These are phyloP conservation scores for Colletotrichum caudatum DNA, from an alignment of 2,329 filamentous ascomycete genomes.

Conservation along the genomic window DNA sequence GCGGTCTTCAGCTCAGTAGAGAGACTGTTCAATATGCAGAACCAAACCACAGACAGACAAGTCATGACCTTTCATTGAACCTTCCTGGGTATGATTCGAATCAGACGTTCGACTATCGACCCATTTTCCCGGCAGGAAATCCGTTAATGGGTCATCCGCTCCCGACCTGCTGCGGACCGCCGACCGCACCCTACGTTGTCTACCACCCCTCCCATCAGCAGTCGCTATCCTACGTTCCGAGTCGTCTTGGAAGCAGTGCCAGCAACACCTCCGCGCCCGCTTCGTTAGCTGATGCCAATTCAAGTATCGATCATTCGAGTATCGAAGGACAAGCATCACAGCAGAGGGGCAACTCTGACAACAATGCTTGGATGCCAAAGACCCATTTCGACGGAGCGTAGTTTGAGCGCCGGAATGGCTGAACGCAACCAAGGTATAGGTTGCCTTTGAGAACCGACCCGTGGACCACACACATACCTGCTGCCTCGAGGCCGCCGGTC, in stretches of 20 bases:
- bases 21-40: conserved; percentile 9
- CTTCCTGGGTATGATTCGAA: conserved; percentile 13
- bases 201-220: conserved; percentile 16
- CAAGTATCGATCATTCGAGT: conserved; percentile 9
- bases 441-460: background rate
- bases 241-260: conserved; percentile 1
- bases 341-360: background rate
- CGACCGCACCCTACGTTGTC: conserved; percentile 1
- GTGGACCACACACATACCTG: background rate
- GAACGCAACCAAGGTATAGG: background rate
- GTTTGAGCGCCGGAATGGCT: background rate
- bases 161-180: conserved; percentile 9
- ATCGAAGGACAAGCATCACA: conserved; percentile 15
- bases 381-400: conserved; percentile 4
- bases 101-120: conserved; percentile 21
- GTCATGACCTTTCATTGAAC: conserved; percentile 5
- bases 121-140: conserved; percentile 6
- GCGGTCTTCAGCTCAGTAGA: conserved; percentile 1
- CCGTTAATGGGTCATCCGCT: conserved; percentile 2
- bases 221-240: conserved; percentile 2
- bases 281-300: conserved; percentile 20
- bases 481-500: background rate
- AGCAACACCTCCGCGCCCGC: conserved; percentile 1
- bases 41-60: background rate
- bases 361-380: conserved; percentile 3